Evolutionary conservation across 2,329 filamentous ascomycete genomes (phyloP).

Genomic region (Malbranchea zuffiana): DNA sequence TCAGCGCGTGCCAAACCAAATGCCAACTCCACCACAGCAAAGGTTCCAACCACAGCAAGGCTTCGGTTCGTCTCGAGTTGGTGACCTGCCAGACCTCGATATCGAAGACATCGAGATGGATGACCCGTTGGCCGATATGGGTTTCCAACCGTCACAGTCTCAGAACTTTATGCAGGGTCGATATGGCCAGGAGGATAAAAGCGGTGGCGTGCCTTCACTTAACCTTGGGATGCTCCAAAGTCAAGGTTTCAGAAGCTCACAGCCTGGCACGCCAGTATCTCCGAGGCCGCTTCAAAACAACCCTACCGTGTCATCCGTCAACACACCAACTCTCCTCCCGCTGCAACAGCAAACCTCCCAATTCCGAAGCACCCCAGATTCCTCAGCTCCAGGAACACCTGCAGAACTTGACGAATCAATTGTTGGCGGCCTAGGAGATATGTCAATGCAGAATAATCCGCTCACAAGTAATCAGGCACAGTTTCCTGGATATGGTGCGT

Average conservation of each 20-base stretch:
- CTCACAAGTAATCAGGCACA: conserved; percentile 34
- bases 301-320: conserved; percentile 92
- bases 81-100: conserved; percentile 29
- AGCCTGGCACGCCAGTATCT: conserved; percentile 72
- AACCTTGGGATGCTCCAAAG: conserved; percentile 72
- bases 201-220: conserved; percentile 52
- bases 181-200: conserved; percentile 45
- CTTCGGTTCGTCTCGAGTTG: conserved; percentile 16
- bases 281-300: conserved; percentile 68
- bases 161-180: conserved; percentile 57
- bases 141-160: conserved; percentile 48
- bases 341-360: conserved; percentile 48
- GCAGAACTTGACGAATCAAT: conserved; percentile 66
- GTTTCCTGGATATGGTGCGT: conserved; percentile 30
- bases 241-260: conserved; percentile 72
- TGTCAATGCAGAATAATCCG: conserved; percentile 41
- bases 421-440: conserved; percentile 50
- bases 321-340: conserved; percentile 80
- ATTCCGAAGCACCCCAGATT: conserved; percentile 49
- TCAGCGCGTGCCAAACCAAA: conserved; percentile 15
- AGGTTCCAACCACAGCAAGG: conserved; percentile 15
- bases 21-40: conserved; percentile 12
- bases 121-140: conserved; percentile 52
- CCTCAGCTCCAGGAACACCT: conserved; percentile 58
- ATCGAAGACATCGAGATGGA: conserved; percentile 85